Evolutionary conservation across 805 yeast genomes (phyloP).

Genomic region (Nakazawaea anatomiae): DNA sequence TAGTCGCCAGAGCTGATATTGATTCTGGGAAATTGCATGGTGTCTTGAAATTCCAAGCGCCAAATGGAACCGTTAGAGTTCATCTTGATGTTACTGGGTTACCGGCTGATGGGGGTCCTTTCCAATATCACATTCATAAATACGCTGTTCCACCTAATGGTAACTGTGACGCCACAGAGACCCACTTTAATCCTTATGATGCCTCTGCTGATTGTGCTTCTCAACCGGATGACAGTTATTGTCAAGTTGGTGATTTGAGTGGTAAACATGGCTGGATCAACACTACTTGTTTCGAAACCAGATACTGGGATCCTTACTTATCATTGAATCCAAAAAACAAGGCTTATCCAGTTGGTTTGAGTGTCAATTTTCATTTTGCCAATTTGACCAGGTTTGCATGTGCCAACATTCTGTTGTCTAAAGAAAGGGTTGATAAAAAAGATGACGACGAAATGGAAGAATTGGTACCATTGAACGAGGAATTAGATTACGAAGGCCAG

Average conservation of each 20-base stretch:
- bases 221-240: slow-evolving; percentile 44
- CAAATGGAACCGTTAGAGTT: slow-evolving; percentile 56
- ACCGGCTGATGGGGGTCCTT: slow-evolving; percentile 63
- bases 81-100: slow-evolving; percentile 67
- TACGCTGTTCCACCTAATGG: slow-evolving; percentile 43
- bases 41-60: slow-evolving; percentile 52
- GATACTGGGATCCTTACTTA: slow-evolving; percentile 58
- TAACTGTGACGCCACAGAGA: slow-evolving; percentile 49
- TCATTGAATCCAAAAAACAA: slow-evolving; percentile 52
- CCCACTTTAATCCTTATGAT: slow-evolving; percentile 59
- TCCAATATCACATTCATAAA: slow-evolving; percentile 64
- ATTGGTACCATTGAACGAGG: slow-evolving; percentile 1
- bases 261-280: slow-evolving; percentile 75
- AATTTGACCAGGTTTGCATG: slow-evolving; percentile 56
- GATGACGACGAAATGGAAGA: slow-evolving; percentile 9
- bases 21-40: slow-evolving; percentile 42
- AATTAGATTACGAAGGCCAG: not conserved
- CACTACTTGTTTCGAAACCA: slow-evolving; percentile 61
- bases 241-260: slow-evolving; percentile 71
- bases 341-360: slow-evolving; percentile 53
- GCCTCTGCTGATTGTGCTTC: slow-evolving; percentile 49
- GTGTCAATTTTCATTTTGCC: slow-evolving; percentile 52
- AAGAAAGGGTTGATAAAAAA: slow-evolving; percentile 17
- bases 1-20: slow-evolving; percentile 54
- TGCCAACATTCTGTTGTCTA: slow-evolving; percentile 43